phyloP scores from a whole-genome alignment of 768 basidiomycete genomes.

The Pleurotus djamor region DNA sequence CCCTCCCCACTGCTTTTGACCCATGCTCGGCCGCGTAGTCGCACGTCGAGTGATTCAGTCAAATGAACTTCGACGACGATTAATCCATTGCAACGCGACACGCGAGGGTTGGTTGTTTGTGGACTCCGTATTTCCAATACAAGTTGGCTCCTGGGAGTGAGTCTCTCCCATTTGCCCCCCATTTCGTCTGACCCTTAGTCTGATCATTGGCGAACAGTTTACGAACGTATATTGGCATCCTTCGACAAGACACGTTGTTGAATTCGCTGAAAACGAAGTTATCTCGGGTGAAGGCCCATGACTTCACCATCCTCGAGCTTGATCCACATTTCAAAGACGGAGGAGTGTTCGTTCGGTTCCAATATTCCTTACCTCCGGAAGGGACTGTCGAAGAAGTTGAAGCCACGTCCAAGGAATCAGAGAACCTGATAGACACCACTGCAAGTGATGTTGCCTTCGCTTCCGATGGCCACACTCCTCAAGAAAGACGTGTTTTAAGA shows the following conservation, averaged over 20 bases:
- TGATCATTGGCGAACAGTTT: not conserved
- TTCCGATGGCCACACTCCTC: not conserved
- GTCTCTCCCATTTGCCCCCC: slow-evolving; percentile 35
- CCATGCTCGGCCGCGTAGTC: slow-evolving; percentile 1
- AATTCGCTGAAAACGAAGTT: slow-evolving; percentile 44
- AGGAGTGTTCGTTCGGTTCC: slow-evolving; percentile 79
- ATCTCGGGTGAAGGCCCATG: slow-evolving; percentile 46
- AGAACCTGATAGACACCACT: not conserved
- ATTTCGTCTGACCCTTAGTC: no score
- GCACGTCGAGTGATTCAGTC: not conserved
- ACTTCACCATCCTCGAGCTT: slow-evolving; percentile 60
- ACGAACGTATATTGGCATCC: not conserved
- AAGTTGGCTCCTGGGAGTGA: slow-evolving; percentile 72
- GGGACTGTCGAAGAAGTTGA: slow-evolving; percentile 24
- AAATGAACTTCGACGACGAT: slow-evolving; percentile 1
- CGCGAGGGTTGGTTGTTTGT: slow-evolving; percentile 65
- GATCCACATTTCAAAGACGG: slow-evolving; percentile 78
- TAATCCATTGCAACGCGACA: not conserved
- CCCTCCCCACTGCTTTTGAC: not conserved
- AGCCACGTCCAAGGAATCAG: not conserved
- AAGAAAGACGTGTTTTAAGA: slow-evolving; percentile 26
- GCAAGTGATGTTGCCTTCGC: not conserved
- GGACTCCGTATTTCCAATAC: slow-evolving; percentile 77
- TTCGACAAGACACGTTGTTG: slow-evolving; percentile 45
- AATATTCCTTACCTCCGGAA: slow-evolving; percentile 30